Evolutionary conservation across 306 rosid species (phyloP), one percentile per base, ranked within the genome.

Genomic region (Abrus pulchellus): DNA sequence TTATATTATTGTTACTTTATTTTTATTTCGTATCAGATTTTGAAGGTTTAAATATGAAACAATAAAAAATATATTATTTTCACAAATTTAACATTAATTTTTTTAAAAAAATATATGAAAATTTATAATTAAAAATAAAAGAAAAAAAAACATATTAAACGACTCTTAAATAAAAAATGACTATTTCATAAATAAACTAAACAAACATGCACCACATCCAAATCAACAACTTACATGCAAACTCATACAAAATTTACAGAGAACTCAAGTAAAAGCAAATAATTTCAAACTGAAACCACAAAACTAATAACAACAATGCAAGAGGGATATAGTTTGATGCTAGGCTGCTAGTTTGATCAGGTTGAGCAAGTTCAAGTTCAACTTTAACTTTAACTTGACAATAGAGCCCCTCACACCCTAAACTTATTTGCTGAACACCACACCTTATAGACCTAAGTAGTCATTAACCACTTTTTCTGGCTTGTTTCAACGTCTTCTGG

Each of bases 401-500:
- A 62, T 34, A 14, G 71, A 5, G 33, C 71, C 71, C 34, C 70
- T 2, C 32, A 20, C 9, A 5, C 3, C n/a, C 52, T 65, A 64
- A 7, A 36, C 71, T 65, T 65, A 41, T 65, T 41, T 65, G 30
- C 11, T 38, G 70, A 49, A 14, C 13, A 64, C 43, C 28, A 52
- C 56, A 52, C 28, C 20, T 14, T 4, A 4, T 65, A 65, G 71
- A 49, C 71, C 40, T 65, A 40, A 38, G 6, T 36, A 38, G 69
- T 34, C 43, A 32, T 60, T 32, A 33, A 64, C 49, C 38, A 36
- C 36, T 13, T 13, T 43, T 3, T 43, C 7, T 14, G 34, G 72
- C 14, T 9, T 47, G 20, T 45, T 29, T 87, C 88, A 90, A 75
- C 98, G 91, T 82, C 88, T 90, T 84, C 97, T 89, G 0, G 88